Evolutionary conservation across 2,329 filamentous ascomycete genomes (phyloP).

Genomic region (Alternaria conjuncta): DNA sequence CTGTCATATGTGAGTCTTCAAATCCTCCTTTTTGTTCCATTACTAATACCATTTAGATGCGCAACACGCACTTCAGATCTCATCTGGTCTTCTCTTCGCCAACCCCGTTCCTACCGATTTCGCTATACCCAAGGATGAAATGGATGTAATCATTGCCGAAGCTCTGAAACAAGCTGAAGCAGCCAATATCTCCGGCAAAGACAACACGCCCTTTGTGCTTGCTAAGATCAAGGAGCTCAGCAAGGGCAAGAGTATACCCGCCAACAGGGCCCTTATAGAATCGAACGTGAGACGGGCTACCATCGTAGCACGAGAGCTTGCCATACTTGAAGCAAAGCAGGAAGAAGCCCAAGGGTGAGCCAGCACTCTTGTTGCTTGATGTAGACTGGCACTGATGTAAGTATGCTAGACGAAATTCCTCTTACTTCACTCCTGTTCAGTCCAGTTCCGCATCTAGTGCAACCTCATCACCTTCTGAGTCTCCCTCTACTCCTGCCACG

Average conservation of each 20-base stretch:
- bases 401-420: conserved; percentile 41
- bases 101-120: conserved; percentile 80
- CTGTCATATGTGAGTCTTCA: conserved; percentile 71
- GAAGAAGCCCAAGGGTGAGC: conserved; percentile 47
- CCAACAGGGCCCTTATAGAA: conserved; percentile 75
- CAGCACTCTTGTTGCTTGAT: conserved; percentile 38
- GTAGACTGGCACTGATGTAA: conserved; percentile 48
- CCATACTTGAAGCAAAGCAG: conserved; percentile 57
- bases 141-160: conserved; percentile 50
- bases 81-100: conserved; percentile 83
- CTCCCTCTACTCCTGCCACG: conserved; percentile 16
- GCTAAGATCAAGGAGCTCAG: conserved; percentile 80
- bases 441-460: conserved; percentile 22
- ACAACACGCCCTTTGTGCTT: conserved; percentile 86
- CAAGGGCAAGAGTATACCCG: conserved; percentile 70
- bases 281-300: conserved; percentile 71
- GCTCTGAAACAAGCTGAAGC: conserved; percentile 47
- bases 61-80: conserved; percentile 73
- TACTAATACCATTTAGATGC: conserved; percentile 59
- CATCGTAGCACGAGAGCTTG: conserved; percentile 67
- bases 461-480: conserved; percentile 17
- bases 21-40: not conserved
- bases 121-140: conserved; percentile 68
- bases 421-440: conserved; percentile 31
- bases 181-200: conserved; percentile 66